Conservation (phyloP, 2,329 filamentous ascomycete species). For the Pseudodiploospora longispora region DNA sequence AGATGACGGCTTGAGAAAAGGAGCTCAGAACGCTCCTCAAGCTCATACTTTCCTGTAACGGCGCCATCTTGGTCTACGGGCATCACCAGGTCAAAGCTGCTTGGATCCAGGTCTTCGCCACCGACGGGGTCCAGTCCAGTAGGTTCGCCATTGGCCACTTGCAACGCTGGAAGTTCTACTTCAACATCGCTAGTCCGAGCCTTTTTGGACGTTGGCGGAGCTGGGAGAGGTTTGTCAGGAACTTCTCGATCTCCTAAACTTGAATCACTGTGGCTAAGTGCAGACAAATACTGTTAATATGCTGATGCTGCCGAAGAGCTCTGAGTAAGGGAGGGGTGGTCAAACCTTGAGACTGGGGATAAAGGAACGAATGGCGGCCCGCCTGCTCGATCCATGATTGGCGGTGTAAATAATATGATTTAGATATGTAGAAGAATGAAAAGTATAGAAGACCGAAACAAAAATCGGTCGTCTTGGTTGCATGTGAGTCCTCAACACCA, state of each 20-base stretch:
- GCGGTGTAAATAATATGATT: no score
- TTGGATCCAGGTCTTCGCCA: constrained; percentile 27
- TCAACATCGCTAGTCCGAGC: not conserved
- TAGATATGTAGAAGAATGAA: no score
- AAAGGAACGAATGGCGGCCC: not conserved
- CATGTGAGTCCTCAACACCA: no score
- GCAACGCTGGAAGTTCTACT: constrained; percentile 7
- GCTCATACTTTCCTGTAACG: constrained; percentile 28
- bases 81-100: constrained; percentile 28
- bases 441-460: no score
- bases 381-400: no score
- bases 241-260: constrained; percentile 8
- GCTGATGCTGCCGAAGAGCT: not conserved
- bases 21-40: constrained; percentile 56
- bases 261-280: constrained; percentile 7
- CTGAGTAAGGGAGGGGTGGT: not conserved
- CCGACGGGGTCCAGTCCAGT: constrained; percentile 27
- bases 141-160: constrained; percentile 8
- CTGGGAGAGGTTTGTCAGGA: constrained; percentile 8
- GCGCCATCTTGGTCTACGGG: constrained; percentile 10
- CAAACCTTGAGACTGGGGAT: not conserved
- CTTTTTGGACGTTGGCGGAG: constrained; percentile 1
- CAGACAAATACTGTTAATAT: not conserved
- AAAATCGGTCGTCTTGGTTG: no score
- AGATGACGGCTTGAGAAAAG: constrained; percentile 61